A percentile compares a stretch with the other conserved stretches of the same genome.
Evolutionary conservation across 306 rosid genomes (phyloP).

Genomic region (Abrus precatorius): DNA sequence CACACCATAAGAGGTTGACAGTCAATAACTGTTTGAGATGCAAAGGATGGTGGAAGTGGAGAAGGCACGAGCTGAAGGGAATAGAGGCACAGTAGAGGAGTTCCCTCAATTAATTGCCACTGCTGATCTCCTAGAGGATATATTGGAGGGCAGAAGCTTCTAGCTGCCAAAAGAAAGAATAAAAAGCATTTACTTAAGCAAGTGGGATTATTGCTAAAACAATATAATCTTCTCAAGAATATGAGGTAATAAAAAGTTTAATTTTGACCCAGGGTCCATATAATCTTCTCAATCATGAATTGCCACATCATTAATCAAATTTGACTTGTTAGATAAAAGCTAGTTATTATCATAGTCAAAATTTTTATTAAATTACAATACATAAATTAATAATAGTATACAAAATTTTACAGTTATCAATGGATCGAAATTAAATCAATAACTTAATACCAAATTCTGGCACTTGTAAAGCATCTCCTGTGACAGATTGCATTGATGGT

Average conservation of each 20-base stretch:
- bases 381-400: background rate
- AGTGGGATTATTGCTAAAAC: slow-evolving; percentile 24
- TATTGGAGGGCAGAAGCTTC: slow-evolving; percentile 90
- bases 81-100: slow-evolving; percentile 82
- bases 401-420: background rate
- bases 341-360: slow-evolving; percentile 25
- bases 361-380: background rate
- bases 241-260: slow-evolving; percentile 21
- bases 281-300: background rate
- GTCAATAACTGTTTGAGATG: slow-evolving; percentile 87
- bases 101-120: slow-evolving; percentile 72
- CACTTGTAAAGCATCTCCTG: slow-evolving; percentile 54
- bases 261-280: background rate
- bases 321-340: background rate
- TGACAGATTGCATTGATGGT: slow-evolving; percentile 73
- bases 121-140: slow-evolving; percentile 84
- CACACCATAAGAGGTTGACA: slow-evolving; percentile 92
- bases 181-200: slow-evolving; percentile 38
- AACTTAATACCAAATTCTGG: slow-evolving; percentile 80
- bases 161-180: slow-evolving; percentile 64
- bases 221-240: slow-evolving; percentile 15
- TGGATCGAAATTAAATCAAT: slow-evolving; percentile 33
- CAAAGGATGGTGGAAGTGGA: slow-evolving; percentile 86
- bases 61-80: slow-evolving; percentile 84
- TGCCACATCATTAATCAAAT: background rate